phyloP scores from a whole-genome alignment of 225 moss, liverwort and hornwort genomes.

The Straminergon stramineum region DNA sequence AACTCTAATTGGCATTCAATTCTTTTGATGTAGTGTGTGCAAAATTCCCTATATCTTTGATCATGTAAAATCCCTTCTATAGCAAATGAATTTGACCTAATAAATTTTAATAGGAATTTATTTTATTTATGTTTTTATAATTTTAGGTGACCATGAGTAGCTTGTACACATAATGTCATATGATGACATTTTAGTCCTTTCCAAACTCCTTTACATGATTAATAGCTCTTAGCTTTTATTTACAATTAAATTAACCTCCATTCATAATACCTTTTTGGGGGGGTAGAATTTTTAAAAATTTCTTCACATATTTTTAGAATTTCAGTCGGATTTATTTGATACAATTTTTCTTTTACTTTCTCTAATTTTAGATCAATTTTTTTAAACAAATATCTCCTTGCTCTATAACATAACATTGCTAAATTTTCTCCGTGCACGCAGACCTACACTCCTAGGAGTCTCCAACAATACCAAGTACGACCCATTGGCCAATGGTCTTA shows the following conservation, averaged over 20 bases:
- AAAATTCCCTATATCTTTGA: background rate
- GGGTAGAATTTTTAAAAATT: background rate
- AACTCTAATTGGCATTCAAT: background rate
- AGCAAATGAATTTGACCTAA: background rate
- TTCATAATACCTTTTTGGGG: background rate
- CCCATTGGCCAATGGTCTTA: fast-evolving
- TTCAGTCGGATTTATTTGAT: too few species aligned
- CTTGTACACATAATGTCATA: background rate
- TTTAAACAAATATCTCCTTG: fast-evolving
- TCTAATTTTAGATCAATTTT: background rate
- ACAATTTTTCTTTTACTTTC: background rate
- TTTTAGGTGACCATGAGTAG: background rate
- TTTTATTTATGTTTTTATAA: background rate
- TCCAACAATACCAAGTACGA: fast-evolving
- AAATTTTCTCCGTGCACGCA: fast-evolving
- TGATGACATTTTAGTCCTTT: background rate
- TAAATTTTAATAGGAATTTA: background rate
- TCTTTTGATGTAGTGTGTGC: background rate
- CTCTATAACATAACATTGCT: background rate
- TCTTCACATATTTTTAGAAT: background rate
- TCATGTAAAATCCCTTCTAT: background rate
- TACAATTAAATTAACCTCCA: background rate
- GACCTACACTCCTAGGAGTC: fast-evolving
- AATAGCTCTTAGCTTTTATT: background rate
- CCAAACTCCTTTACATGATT: background rate